Evolutionary conservation across 257 asterid species (phyloP).

Genomic region (Ajuga chamaepitys): DNA sequence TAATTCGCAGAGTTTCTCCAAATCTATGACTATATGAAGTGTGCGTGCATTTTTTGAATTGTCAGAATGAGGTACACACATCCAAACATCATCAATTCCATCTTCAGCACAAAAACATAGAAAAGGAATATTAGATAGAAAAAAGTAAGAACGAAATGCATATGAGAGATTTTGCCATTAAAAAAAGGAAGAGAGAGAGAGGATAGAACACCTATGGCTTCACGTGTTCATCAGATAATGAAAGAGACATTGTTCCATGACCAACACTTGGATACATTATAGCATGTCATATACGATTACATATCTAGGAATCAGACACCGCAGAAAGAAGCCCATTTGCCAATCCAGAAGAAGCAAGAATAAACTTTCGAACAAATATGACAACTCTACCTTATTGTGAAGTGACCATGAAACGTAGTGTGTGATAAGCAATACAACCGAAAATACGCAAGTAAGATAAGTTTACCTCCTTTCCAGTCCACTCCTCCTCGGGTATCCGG

Average conservation of each 20-base stretch:
- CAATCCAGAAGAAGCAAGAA: neutral
- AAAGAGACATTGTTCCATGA: neutral
- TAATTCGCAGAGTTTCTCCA: neutral
- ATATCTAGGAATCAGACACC: neutral
- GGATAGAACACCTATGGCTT: neutral
- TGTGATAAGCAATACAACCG: too few relatives aligned
- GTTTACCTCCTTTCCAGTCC: too few relatives aligned
- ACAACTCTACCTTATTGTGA: slow-evolving; percentile 71
- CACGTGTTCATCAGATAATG: neutral
- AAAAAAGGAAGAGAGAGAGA: neutral
- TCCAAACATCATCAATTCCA: neutral
- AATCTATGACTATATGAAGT: neutral
- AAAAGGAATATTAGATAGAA: neutral
- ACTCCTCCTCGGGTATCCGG: too few relatives aligned
- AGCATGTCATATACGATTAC: neutral
- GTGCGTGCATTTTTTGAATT: neutral
- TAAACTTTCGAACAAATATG: neutral
- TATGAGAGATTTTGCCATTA: neutral
- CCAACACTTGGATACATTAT: neutral
- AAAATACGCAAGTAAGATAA: too few relatives aligned
- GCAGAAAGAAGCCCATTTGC: neutral
- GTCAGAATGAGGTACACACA: neutral
- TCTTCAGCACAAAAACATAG: neutral
- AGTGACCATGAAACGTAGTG: slow-evolving; percentile 98
- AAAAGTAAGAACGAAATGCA: neutral